phyloP scores from a whole-genome alignment of 2,329 filamentous ascomycete species.

The Colletotrichum spinosum region DNA sequence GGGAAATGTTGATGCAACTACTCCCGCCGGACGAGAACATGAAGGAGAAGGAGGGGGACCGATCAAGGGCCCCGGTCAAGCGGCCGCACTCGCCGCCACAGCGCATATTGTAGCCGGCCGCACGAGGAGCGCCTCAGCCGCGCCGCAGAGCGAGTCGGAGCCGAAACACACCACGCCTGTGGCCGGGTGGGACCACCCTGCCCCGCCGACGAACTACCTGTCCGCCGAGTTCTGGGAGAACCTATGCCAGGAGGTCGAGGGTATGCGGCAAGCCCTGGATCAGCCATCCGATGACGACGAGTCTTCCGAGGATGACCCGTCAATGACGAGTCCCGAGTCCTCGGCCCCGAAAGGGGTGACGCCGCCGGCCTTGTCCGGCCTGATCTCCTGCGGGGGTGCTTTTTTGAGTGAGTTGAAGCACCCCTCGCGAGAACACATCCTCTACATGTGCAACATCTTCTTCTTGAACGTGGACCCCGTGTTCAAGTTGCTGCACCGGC shows the following conservation, averaged over 20 bases:
- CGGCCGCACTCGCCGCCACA: constrained; percentile 8
- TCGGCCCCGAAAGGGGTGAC: constrained; percentile 38
- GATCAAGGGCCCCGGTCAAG: not conserved
- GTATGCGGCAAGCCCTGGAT: constrained; percentile 56
- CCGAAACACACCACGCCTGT: constrained; percentile 3
- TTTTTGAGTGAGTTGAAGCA: constrained; percentile 41
- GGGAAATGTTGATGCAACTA: constrained; percentile 25
- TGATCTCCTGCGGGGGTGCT: constrained; percentile 32
- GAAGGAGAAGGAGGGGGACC: not conserved
- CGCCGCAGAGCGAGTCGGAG: constrained; percentile 13
- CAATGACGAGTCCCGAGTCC: constrained; percentile 47
- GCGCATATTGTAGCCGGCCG: constrained; percentile 5
- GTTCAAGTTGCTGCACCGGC: constrained; percentile 58
- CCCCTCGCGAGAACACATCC: constrained; percentile 52
- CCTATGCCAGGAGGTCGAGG: constrained; percentile 57
- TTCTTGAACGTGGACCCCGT: constrained; percentile 56
- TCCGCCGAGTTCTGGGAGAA: constrained; percentile 58
- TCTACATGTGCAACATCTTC: constrained; percentile 50
- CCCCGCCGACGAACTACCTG: constrained; percentile 50
- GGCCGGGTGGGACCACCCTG: constrained; percentile 34
- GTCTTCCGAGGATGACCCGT: constrained; percentile 45
- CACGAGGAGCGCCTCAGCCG: constrained; percentile 37
- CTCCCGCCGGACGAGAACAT: no score
- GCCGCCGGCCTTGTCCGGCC: constrained; percentile 43
- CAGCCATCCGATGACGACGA: constrained; percentile 54